A percentile compares a stretch with the other conserved stretches of the same genome.
These are phyloP conservation scores for Trichoderma pleuroti DNA, from an alignment of 2,329 filamentous ascomycete genomes.

Conservation along the genomic window DNA sequence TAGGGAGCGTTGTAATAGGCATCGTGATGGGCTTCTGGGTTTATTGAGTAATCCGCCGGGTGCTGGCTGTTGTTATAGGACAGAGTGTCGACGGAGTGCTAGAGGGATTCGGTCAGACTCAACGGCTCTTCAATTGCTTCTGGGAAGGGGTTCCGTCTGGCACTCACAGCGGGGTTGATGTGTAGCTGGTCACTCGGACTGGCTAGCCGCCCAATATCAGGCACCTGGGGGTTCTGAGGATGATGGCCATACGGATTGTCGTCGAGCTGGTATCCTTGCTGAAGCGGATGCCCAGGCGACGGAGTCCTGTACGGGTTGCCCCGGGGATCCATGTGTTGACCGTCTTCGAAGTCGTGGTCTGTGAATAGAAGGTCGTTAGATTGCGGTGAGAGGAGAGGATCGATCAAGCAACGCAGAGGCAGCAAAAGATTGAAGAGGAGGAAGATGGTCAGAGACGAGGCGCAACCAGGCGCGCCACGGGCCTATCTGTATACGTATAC, in stretches of 20 bases:
- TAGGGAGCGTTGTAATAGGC: conserved; percentile 83
- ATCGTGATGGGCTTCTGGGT: conserved; percentile 83
- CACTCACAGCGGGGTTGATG: conserved; percentile 77
- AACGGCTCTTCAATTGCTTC: not conserved
- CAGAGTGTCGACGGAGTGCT: conserved; percentile 54
- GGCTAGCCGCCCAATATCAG: conserved; percentile 39
- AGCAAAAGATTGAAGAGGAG: not conserved
- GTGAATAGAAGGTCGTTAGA: conserved; percentile 19
- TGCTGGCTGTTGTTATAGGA: conserved; percentile 45
- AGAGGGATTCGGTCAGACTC: not conserved
- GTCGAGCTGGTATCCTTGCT: conserved; percentile 76
- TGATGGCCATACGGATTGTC: conserved; percentile 65
- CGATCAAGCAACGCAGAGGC: not conserved
- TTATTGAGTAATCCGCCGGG: conserved; percentile 67
- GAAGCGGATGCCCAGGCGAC: conserved; percentile 71
- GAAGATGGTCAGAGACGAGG: not conserved
- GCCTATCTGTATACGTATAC: not conserved
- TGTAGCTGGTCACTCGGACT: conserved; percentile 73
- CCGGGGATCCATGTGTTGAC: conserved; percentile 51
- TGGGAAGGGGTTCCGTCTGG: not conserved
- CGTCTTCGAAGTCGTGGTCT: conserved; percentile 61
- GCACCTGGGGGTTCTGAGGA: conserved; percentile 34
- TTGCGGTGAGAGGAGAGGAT: not conserved
- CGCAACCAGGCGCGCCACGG: conserved; percentile 4
- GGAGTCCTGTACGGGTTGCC: conserved; percentile 59